Percentiles rank a stretch among this genome's conserved stretches.
These are phyloP conservation scores for Septoria linicola DNA, from an alignment of 2,329 filamentous ascomycete genomes.

Conservation along the genomic window DNA sequence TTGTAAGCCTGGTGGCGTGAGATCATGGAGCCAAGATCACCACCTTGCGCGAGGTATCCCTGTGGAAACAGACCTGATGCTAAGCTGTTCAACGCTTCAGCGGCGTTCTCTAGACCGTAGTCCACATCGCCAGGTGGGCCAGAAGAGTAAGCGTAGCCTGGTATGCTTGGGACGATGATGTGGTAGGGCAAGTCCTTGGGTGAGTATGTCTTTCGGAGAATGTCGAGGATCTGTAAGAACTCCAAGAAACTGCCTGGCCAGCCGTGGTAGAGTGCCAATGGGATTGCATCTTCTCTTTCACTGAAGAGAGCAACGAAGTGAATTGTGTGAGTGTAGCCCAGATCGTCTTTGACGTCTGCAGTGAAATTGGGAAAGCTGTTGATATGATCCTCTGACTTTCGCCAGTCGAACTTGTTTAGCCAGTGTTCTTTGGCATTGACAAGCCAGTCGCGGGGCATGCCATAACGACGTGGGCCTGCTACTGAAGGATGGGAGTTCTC, in stretches of 20 bases:
- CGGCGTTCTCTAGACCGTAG: constrained; percentile 42
- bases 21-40: constrained; percentile 52
- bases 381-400: constrained; percentile 30
- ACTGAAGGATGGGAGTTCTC: constrained; percentile 42
- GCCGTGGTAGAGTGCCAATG: constrained; percentile 39
- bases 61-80: constrained; percentile 53
- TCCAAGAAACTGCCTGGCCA: constrained; percentile 43
- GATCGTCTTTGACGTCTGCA: constrained; percentile 31
- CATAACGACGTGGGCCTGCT: constrained; percentile 39
- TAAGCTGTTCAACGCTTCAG: constrained; percentile 50
- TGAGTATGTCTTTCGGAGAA: constrained; percentile 47
- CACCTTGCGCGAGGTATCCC: constrained; percentile 56
- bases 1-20: constrained; percentile 39
- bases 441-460: constrained; percentile 52
- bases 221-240: constrained; percentile 35
- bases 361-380: constrained; percentile 29
- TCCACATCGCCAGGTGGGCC: constrained; percentile 45
- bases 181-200: constrained; percentile 55
- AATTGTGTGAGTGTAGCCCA: constrained; percentile 42
- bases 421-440: constrained; percentile 39
- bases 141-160: constrained; percentile 53
- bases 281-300: constrained; percentile 41
- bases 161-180: constrained; percentile 54
- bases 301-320: constrained; percentile 60
- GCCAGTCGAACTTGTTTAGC: constrained; percentile 40